Percentiles rank a stretch among this genome's conserved stretches.
These are phyloP conservation scores for Ochromonas danica DNA, from an alignment of 108 stramenopile species.

Conservation along the genomic window DNA sequence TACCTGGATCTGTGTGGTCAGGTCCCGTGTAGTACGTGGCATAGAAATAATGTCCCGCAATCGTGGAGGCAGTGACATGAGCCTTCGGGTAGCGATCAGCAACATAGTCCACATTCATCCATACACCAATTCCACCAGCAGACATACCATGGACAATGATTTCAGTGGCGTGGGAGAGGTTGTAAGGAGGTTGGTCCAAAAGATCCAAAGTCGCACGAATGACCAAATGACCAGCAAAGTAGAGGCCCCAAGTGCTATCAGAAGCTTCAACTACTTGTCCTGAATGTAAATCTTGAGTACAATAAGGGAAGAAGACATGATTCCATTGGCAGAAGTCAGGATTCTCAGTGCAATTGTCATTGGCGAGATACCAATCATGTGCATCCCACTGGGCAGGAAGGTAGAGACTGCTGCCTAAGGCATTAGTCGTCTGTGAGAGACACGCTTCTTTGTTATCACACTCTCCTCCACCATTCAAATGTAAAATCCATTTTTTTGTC, in stretches of 20 bases:
- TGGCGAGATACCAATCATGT: not conserved
- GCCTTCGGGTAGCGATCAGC: constrained; percentile 7
- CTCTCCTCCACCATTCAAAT: constrained; percentile 37
- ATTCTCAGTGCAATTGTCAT: not conserved
- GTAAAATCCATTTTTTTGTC: constrained; percentile 21
- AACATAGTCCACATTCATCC: constrained; percentile 31
- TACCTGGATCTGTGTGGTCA: constrained; percentile 11
- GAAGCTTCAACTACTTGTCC: not conserved
- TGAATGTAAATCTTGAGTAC: constrained; percentile 31
- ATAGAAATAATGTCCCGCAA: constrained; percentile 34
- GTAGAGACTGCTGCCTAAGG: constrained; percentile 24
- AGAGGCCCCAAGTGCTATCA: not conserved
- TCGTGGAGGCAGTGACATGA: not conserved
- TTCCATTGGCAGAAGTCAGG: constrained; percentile 32
- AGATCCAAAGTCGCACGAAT: not conserved
- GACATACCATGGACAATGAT: constrained; percentile 23
- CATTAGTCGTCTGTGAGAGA: not conserved
- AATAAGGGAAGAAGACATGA: constrained; percentile 4
- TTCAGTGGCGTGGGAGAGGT: constrained; percentile 17
- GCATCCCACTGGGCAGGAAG: not conserved
- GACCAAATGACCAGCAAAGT: not conserved
- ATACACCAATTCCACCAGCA: constrained; percentile 37
- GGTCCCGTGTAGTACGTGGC: constrained; percentile 26
- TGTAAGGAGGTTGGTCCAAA: constrained; percentile 8
- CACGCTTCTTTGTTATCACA: constrained; percentile 4